Evolutionary conservation across 192 early-diverging fungal genomes (phyloP), one percentile per base, ranked within the genome.

Genomic region (Lobulomyces angularis): DNA sequence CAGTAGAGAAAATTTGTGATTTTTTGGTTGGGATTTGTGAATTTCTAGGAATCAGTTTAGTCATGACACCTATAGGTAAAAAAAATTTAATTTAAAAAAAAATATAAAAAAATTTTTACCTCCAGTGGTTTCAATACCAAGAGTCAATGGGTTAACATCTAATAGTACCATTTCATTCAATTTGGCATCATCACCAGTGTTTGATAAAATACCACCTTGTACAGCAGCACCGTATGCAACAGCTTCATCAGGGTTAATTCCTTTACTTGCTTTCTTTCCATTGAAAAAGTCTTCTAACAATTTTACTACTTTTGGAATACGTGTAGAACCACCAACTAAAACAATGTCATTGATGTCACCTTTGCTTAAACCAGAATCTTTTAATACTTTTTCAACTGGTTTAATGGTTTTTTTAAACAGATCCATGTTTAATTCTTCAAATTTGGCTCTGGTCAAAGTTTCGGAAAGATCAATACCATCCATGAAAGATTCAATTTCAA

Each of bases 191-290:
- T 64, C 57, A 48, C 69, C 53, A 34, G 82, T 77, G 49, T 86
- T 87, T 52, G 69, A 65, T 48, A 93, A 73, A 48, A 90, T 80
- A 64, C 83, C 92, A 43, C 80, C 92, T 70, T 92, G 90, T 43
- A 96, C 86, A 42, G 92, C 90, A 37, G 92, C 92, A 71, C 92
- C 92, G 51, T 88, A 93, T 35, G 92, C 92, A 45, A 96, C 92
- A 53, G 90, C 92, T 71, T 96, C 92, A 67, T 96, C 92, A 52
- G 90, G 90, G 77, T 96, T 96, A 59, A 96, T 91, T 51, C 84
- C 83, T 80, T 93, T 93, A 64, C 67, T 74, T 27, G 88, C 81
- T 77, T 93, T 90, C 78, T 91, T 93, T 56, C 90, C 88, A 59
- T 88, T 84, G 56, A 96, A 96, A 74, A 73, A 93, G 38, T 87